Base-by-base conservation (phyloP, 2,329 filamentous ascomycete genomes). In the Didymella segeticola region DNA sequence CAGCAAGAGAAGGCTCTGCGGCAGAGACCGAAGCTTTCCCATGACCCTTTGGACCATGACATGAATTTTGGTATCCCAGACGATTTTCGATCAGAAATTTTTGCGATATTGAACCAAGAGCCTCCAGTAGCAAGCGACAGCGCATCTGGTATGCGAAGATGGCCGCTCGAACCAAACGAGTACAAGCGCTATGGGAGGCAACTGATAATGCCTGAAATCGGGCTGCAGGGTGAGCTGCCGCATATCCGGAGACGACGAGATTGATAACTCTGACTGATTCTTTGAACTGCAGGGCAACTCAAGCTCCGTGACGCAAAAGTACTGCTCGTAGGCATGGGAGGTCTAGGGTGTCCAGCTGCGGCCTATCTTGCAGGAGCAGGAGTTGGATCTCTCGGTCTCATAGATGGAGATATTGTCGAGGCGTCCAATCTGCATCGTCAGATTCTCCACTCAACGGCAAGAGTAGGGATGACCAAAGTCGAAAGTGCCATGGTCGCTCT, bases 321-420 rank as follows among this genome's bases (percentile, higher is more conserved):
- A 5, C 82, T 98, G 7, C 81, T 99, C 39, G 83, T 99, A 20
- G 95, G 95, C 10, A 88, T 90, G 2, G 95, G 95, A 5, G 95
- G 95, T 0, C 79, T 99, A 11, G 95, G 95, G 10, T 98, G 91
- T 71, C 95, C 95, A 10, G 92, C 95, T 11, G 90, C 93, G 0
- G 84, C 90, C n/a, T 99, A 99, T 70, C 84, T 99, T 1, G 91
- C 92, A 9, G 93, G 91, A 19, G 90, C 95, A 1, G 95, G 95
- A 0, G 83, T 97, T 1, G 92, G 93, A 8, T 89, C 82, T 0
- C 75, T 99, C 15, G 93, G 93, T 0, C 79, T 99, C 7, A 85
- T 95, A 20, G 95, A 99, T 70, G 92, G 89, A 3, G 95, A 99
- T 75, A 81, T 80, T 0, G 93, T 99, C 25, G 95, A 98, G 71